Base-by-base conservation (phyloP, 768 basidiomycete species). In the Boletales sp. region DNA sequence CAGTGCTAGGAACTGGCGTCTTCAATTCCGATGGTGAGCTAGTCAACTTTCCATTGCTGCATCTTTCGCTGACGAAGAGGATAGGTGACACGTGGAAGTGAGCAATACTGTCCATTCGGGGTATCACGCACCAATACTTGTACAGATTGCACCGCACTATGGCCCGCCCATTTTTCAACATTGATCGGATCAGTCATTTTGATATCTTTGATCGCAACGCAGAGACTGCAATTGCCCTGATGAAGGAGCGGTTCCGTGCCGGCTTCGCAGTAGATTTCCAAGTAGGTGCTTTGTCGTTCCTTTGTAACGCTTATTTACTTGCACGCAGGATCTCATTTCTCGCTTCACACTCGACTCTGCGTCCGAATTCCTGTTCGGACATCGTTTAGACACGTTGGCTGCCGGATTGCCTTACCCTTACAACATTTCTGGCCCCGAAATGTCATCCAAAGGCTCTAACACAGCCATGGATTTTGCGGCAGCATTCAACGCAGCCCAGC, bases 71-170 rank as follows among this genome's bases (percentile, higher is more conserved):
- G 31, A 65, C 30, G 28, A 25, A 33, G 21, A 38, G 25, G 9
- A 28, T 43, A 83, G 83, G 83, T n/a, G 81, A 84, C 1, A 73
- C 79, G 65, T 87, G 86, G 86, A 87, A 82, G 82, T 84, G 57
- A 53, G 75, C 21, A 14, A 14, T 14, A 34, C 34, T 14, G 25
- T 28, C 25, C 25, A 17, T 37, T 37, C n/a, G 5, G 7, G 1
- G 34, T 43, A 12, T 14, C 46, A 46, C 13, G 31, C 25, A 17
- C 44, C 40, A 48, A 39, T 14, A 8, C 8, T 18, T 41, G 39
- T 34, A 5, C 32, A 78, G 84, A 59, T 77, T 86, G 57, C 84
- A 87, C 61, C 79, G 85, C 10, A 59, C 73, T 6, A 83, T 87
- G 71, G 81, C 83, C 0, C 78, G 86, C 0, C 86, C 86, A 0